Evolutionary conservation across 495 filamentous ascomycete genomes (phyloP).

Genomic region (Xylaria grammica): DNA sequence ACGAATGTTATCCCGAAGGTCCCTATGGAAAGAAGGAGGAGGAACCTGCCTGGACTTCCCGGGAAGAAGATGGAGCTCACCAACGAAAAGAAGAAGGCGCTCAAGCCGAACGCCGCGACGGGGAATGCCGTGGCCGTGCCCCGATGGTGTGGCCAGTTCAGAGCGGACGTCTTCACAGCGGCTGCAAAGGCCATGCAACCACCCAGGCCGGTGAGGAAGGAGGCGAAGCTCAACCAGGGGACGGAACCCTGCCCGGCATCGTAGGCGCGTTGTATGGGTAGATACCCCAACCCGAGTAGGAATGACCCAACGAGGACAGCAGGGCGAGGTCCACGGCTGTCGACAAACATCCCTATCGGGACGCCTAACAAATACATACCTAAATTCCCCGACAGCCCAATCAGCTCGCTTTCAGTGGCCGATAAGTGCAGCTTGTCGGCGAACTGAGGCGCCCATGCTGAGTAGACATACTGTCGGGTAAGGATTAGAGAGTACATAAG

Average conservation of each 20-base stretch:
- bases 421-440: slow-evolving; percentile 83
- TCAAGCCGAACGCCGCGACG: slow-evolving; percentile 88
- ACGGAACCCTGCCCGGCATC: slow-evolving; percentile 69
- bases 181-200: slow-evolving; percentile 86
- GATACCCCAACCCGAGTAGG: slow-evolving; percentile 76
- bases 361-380: slow-evolving; percentile 95
- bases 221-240: slow-evolving; percentile 75
- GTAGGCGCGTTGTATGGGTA: slow-evolving; percentile 71
- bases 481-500: slow-evolving; percentile 12
- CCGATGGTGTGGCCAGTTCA: slow-evolving; percentile 90
- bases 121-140: slow-evolving; percentile 95
- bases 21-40: slow-evolving; percentile 79
- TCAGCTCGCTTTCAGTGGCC: slow-evolving; percentile 87
- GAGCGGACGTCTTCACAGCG: slow-evolving; percentile 83
- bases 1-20: slow-evolving; percentile 75
- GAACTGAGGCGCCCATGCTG: slow-evolving; percentile 96
- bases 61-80: slow-evolving; percentile 80
- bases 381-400: slow-evolving; percentile 89
- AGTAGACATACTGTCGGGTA: slow-evolving; percentile 84
- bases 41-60: slow-evolving; percentile 77
- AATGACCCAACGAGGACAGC: slow-evolving; percentile 76
- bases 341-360: slow-evolving; percentile 85
- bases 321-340: slow-evolving; percentile 78
- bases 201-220: slow-evolving; percentile 83
- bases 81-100: slow-evolving; percentile 92